phyloP scores from a whole-genome alignment of 2,329 filamentous ascomycete species.

The Aspergillus caelatus region DNA sequence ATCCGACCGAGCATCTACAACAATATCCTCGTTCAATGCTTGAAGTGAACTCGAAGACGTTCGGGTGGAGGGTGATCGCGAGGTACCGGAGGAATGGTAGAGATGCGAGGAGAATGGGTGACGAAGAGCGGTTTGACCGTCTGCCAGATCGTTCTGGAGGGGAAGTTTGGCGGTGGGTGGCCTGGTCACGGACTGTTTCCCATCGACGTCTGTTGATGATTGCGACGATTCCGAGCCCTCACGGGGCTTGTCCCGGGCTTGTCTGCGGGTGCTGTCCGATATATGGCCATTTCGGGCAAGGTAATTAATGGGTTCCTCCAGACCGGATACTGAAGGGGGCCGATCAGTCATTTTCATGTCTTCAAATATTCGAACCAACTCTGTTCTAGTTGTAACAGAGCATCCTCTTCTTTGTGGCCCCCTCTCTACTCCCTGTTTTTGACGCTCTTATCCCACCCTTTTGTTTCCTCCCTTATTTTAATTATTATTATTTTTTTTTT shows the following conservation, averaged over 20 bases:
- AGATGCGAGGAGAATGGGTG: conserved; percentile 37
- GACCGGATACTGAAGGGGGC: conserved; percentile 31
- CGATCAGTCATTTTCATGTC: conserved; percentile 38
- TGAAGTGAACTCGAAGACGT: conserved; percentile 48
- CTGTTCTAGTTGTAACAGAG: conserved; percentile 28
- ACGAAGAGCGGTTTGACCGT: conserved; percentile 35
- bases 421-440: conserved; percentile 10
- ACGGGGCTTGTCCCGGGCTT: conserved; percentile 22
- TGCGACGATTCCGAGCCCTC: conserved; percentile 25
- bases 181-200: conserved; percentile 25
- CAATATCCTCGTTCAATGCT: conserved; percentile 42
- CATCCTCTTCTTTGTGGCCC: conserved; percentile 29
- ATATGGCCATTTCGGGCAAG: conserved; percentile 28
- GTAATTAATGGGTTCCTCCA: conserved; percentile 33
- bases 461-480: conserved; percentile 1
- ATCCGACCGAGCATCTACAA: conserved; percentile 41
- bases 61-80: conserved; percentile 40
- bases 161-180: conserved; percentile 30
- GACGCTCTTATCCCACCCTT: neutral
- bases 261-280: conserved; percentile 23
- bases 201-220: conserved; percentile 26
- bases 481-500: neutral
- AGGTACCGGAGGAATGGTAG: conserved; percentile 39
- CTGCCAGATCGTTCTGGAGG: conserved; percentile 29
- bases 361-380: conserved; percentile 25